Evolutionary conservation across 257 asterid species (phyloP), one percentile per base, ranked within the genome.

Genomic region (Coffea canephora): DNA sequence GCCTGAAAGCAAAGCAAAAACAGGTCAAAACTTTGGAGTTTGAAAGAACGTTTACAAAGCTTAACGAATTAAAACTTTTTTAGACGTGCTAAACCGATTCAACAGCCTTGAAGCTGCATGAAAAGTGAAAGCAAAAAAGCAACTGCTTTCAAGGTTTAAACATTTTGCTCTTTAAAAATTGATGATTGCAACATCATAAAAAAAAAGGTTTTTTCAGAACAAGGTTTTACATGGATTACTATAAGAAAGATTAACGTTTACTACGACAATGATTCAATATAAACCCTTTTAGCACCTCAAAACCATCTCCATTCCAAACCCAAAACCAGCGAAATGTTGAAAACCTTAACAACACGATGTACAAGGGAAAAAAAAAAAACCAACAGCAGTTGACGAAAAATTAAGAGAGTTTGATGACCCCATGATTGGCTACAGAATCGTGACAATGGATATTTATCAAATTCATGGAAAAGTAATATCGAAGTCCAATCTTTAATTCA

Each of bases 401-500:
- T 21, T 3, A 43, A 5, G n/a, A 71, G 39, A 8, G 67, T 70
- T 49, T 49, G 73, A 66, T 66, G 52, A 67, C 46, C 39, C 21
- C 80, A 50, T 31, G 67, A 48, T 66, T 67, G 46, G 13, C 27
- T 23, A 21, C 13, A 21, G 48, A 19, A 49, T 31, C 15, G 25
- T 7, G 21, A 4, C 15, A 52, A 48, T 6, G 1, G 65, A 11
- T 8, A 25, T 71, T 36, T 14, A 8, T 65, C 54, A 36, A 79
- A 72, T 57, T 64, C 12, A 64, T 12, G 3, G 3, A 2, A 64
- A 64, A 64, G 7, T 25, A 25, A 11, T 46, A 64, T 74, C 25
- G 46, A 74, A 57, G 74, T 64, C 45, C 74, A 75, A 64, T 69
- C 71, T 69, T 25, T 11, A 78, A 36, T 70, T 54, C 10, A 69